Base-by-base conservation (phyloP, 768 basidiomycete species). In the Thelephora aurantiotincta region DNA sequence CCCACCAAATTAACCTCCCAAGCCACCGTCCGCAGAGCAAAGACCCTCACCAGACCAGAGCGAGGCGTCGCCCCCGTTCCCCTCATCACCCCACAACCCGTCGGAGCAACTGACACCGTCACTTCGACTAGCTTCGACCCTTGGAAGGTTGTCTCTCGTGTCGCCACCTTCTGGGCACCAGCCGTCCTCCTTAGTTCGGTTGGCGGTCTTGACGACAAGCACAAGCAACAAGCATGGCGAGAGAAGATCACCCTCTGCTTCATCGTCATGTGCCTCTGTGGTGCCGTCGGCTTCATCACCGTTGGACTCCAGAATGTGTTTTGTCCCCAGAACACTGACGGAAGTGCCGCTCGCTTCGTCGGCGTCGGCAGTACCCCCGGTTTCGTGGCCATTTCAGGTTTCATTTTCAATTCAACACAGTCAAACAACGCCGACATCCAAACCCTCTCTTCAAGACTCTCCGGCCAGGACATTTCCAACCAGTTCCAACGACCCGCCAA, bases 1-100 rank as follows among this genome's bases (percentile, higher is more conserved):
- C 71, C 78, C 13, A 30, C 26, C 26, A 4, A 30, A 9, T 47
- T 63, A 35, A 54, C 52, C 37, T 71, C 72, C 16, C 60, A 68
- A 41, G 64, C 75, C 43, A 82, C 83, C 44, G 69, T 91, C 48
- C 81, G 82, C 47, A 75, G 93, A 47, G 88, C 87, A 60, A 99
- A 98, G 72, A 99, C 96, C 5, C 80, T 99, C 55, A 97, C 89
- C 45, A 77, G 90, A 50, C 96, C 96, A 58, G 96, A 99, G 69
- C 80, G 96, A 49, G 74, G 87, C 59, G 87, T 97, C 44, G 91
- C 91, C 3, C 89, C 92, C 33, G 84, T 86, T 13, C 93, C 94
- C 4, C 81, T 99, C 58, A 93, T 99, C 51, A 90, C 87, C 48
- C 90, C 93, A 5, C 76, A 80, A 9, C 60, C 67, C 2, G 62